These are phyloP conservation scores for Brassica napus DNA, from an alignment of 345 rosid species.

Conservation along the genomic window Da-Ae NC_063448.1:44201501-44202000, in stretches of 20 bases:
- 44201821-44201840: slow-evolving; percentile 29
- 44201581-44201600: slow-evolving; percentile 13
- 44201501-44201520: not conserved
- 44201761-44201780: slow-evolving; percentile 5
- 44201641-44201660: slow-evolving; percentile 18
- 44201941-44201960: slow-evolving; percentile 41
- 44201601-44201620: not conserved
- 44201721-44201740: not conserved
- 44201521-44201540: not conserved
- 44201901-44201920: slow-evolving; percentile 34
- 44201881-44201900: slow-evolving; percentile 33
- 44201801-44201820: slow-evolving; percentile 24
- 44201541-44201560: not conserved
- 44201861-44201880: slow-evolving; percentile 37
- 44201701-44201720: slow-evolving; percentile 22
- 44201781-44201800: not conserved
- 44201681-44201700: slow-evolving; percentile 8
- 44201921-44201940: slow-evolving; percentile 41
- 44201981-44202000: not conserved
- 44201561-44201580: not conserved
- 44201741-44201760: slow-evolving; percentile 26
- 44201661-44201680: not conserved
- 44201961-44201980: slow-evolving; percentile 23
- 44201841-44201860: slow-evolving; percentile 41
- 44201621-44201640: slow-evolving; percentile 20